Percentiles rank a stretch among this genome's conserved stretches.
These are phyloP conservation scores for Psilocybe subaeruginosa DNA, from an alignment of 768 basidiomycete species.

Conservation along the genomic window DNA sequence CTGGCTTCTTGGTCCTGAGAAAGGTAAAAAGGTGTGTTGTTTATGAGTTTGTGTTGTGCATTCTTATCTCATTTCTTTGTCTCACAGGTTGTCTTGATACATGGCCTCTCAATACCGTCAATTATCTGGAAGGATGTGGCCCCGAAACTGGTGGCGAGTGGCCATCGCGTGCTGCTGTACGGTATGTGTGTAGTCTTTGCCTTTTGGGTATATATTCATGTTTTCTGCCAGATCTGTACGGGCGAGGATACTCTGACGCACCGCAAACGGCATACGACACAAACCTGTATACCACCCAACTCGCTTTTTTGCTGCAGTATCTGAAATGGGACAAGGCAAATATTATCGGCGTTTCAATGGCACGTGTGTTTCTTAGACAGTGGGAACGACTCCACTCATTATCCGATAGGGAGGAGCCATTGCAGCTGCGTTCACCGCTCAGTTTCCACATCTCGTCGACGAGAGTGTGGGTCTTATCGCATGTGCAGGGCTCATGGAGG, in stretches of 20 bases:
- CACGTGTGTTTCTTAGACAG: constrained; percentile 25
- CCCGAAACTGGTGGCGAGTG: constrained; percentile 59
- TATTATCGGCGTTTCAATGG: constrained; percentile 80
- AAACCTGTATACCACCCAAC: constrained; percentile 69
- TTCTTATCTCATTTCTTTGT: neutral
- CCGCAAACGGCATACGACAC: constrained; percentile 71
- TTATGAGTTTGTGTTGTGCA: neutral
- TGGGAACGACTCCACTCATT: neutral
- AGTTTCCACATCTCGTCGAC: constrained; percentile 74
- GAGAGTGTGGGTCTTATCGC: constrained; percentile 69
- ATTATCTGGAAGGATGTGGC: constrained; percentile 81
- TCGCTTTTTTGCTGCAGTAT: constrained; percentile 84
- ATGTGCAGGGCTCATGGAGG: constrained; percentile 72
- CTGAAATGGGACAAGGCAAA: constrained; percentile 69
- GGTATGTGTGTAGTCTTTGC: constrained; percentile 42
- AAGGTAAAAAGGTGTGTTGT: constrained; percentile 61
- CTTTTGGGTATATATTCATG: neutral
- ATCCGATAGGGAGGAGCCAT: constrained; percentile 68
- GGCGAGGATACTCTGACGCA: constrained; percentile 83
- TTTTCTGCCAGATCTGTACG: constrained; percentile 64
- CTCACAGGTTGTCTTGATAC: constrained; percentile 72
- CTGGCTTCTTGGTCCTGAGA: constrained; percentile 75
- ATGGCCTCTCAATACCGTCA: constrained; percentile 77
- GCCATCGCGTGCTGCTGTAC: constrained; percentile 77
- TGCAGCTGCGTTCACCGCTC: constrained; percentile 68